Conservation (phyloP, 2,329 filamentous ascomycete species). For the Claviceps maximensis region DNA sequence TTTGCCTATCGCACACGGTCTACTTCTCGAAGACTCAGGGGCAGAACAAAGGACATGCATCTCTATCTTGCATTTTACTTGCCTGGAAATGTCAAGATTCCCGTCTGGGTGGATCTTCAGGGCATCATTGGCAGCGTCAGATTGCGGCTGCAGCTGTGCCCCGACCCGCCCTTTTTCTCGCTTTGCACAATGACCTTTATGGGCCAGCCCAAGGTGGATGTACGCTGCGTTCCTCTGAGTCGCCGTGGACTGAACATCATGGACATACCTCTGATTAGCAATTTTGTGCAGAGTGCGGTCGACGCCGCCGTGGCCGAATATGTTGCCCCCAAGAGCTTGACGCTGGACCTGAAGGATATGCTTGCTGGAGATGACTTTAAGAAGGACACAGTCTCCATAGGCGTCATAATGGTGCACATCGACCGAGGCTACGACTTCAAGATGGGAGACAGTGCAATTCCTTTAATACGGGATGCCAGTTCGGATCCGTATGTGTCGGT, state of each 20-base stretch:
- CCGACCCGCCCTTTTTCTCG: slow-evolving; percentile 66
- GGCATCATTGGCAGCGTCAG: slow-evolving; percentile 60
- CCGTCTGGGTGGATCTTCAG: slow-evolving; percentile 63
- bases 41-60: slow-evolving; percentile 54
- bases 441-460: slow-evolving; percentile 51
- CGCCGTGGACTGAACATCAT: slow-evolving; percentile 60
- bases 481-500: slow-evolving; percentile 61
- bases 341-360: slow-evolving; percentile 64
- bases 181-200: slow-evolving; percentile 62
- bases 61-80: slow-evolving; percentile 61
- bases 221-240: slow-evolving; percentile 57
- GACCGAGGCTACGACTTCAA: slow-evolving; percentile 58
- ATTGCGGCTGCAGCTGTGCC: slow-evolving; percentile 56
- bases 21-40: slow-evolving; percentile 47
- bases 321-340: slow-evolving; percentile 62
- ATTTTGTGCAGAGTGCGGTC: slow-evolving; percentile 62
- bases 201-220: slow-evolving; percentile 58
- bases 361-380: slow-evolving; percentile 67
- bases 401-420: slow-evolving; percentile 53
- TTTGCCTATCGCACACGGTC: slow-evolving; percentile 58
- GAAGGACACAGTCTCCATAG: slow-evolving; percentile 53
- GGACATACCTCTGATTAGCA: slow-evolving; percentile 61
- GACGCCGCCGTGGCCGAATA: slow-evolving; percentile 64
- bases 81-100: slow-evolving; percentile 35
- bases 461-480: slow-evolving; percentile 43